Conservation (phyloP, 768 basidiomycete species). For the Tricholoma furcatifolium region DNA sequence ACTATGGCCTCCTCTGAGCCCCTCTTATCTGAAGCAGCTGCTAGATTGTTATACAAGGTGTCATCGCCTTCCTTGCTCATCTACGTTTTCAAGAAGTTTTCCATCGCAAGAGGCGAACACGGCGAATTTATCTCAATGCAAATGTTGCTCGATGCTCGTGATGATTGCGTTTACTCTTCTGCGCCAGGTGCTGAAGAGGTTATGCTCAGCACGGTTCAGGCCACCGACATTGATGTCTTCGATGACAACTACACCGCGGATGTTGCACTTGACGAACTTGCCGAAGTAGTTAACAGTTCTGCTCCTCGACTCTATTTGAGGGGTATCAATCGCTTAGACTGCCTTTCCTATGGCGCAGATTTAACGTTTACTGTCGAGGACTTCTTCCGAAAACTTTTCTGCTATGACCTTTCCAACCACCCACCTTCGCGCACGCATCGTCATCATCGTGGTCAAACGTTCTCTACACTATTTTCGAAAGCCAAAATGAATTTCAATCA, state of each 20-base stretch:
- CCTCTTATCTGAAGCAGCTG: constrained; percentile 26
- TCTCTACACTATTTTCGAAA: constrained; percentile 17
- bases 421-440: not conserved
- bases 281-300: too few relatives aligned
- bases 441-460: not conserved
- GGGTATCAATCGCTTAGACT: too few relatives aligned
- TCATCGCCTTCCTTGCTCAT: not conserved
- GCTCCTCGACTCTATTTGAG: too few relatives aligned
- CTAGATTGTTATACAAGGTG: constrained; percentile 7
- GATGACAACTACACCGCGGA: too few relatives aligned
- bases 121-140: constrained; percentile 25
- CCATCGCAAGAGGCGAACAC: constrained; percentile 20
- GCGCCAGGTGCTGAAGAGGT: not conserved
- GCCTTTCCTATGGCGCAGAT: too few relatives aligned
- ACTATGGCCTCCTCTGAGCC: too few relatives aligned
- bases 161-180: constrained; percentile 10
- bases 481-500: constrained; percentile 29
- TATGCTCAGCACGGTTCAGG: not conserved
- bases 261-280: too few relatives aligned
- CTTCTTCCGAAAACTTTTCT: not conserved
- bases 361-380: not conserved
- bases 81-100: constrained; percentile 2
- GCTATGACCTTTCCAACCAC: not conserved
- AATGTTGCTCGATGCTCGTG: constrained; percentile 20
- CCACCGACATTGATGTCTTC: not conserved